Evolutionary conservation across 805 yeast species (phyloP), one percentile per base, ranked within the genome.

Genomic region (Clavispora asparagi): DNA sequence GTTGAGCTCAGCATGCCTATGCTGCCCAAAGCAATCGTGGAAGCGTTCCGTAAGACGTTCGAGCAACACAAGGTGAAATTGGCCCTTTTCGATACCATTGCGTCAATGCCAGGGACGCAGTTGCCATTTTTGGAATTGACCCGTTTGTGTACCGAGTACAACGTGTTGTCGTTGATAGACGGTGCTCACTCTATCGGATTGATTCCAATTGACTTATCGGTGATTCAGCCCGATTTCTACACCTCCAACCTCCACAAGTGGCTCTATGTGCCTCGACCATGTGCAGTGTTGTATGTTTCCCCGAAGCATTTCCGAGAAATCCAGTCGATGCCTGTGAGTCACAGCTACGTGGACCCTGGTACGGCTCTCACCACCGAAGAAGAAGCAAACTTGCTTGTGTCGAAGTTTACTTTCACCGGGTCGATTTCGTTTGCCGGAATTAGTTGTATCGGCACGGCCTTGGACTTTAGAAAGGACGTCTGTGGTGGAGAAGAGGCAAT

Each of bases 111-210:
- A 2, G 83, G 83, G 8, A 75, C 75, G 5, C 54, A 61, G 19
- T 53, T 83, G 27, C 92, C 94, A 1, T 84, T 72, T 59, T 72
- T 73, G 48, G 57, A 67, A 43, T 52, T 85, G 40, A 67, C 72
- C 3, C 49, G 58, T 7, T 54, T 78, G 37, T 79, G 88, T 51
- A 59, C 64, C 12, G 61, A 74, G 42, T 62, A 77, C 41, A 61
- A 64, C 12, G 77, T 78, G 5, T 49, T 81, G 40, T 78, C 87
- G 4, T 62, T 82, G 38, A 73, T 85, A 25, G 92, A 85, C 59
- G 92, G 85, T 12, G 92, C 91, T 6, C 92, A 85, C 57, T 76
- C 80, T 1, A 69, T 79, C 31, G 92, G 92, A 0, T 63, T 73
- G 45, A 54, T 78, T 28, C 74, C 75, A 9, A 44, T 77, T n/a